Evolutionary conservation across 306 rosid genomes (phyloP).

Genomic region (Trichosanthes cucumerina): DNA sequence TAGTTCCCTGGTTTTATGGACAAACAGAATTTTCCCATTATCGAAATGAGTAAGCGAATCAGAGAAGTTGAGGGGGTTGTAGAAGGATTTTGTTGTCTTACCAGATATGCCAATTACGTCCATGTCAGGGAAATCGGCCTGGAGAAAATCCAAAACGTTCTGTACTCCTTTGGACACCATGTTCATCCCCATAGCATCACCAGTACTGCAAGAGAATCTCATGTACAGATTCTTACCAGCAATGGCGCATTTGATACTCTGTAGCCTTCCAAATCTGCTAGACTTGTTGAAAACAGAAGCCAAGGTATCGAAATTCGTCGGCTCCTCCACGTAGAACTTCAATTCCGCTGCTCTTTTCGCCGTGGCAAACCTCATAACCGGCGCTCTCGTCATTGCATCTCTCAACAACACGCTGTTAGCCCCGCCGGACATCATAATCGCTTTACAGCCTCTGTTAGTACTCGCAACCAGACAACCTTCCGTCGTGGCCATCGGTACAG

Average conservation of each 20-base stretch:
- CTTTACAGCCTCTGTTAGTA: constrained; percentile 16
- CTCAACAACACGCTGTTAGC: constrained; percentile 13
- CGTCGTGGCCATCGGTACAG: constrained; percentile 14
- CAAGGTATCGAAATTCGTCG: constrained; percentile 12
- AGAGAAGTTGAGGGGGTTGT: background rate
- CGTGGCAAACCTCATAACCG: constrained; percentile 10
- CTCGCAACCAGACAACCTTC: constrained; percentile 18
- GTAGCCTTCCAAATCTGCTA: constrained; percentile 13
- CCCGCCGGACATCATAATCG: constrained; percentile 11
- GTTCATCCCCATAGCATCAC: constrained; percentile 22
- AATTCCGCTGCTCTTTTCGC: constrained; percentile 17
- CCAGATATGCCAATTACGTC: constrained; percentile 20
- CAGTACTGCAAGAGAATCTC: constrained; percentile 15
- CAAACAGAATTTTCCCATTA: background rate
- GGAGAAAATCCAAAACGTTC: constrained; percentile 16
- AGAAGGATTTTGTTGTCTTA: background rate
- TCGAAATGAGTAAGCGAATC: background rate
- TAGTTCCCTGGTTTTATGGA: constrained; percentile 1
- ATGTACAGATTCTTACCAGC: constrained; percentile 18
- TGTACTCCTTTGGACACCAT: constrained; percentile 20
- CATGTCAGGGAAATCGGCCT: constrained; percentile 13
- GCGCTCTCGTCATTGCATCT: constrained; percentile 18
- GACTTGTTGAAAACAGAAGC: constrained; percentile 9
- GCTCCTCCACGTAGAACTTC: constrained; percentile 9
- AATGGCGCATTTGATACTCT: constrained; percentile 15